Evolutionary conservation across 306 rosid species (phyloP).

Genomic region (Quercus aquifolioides): DNA sequence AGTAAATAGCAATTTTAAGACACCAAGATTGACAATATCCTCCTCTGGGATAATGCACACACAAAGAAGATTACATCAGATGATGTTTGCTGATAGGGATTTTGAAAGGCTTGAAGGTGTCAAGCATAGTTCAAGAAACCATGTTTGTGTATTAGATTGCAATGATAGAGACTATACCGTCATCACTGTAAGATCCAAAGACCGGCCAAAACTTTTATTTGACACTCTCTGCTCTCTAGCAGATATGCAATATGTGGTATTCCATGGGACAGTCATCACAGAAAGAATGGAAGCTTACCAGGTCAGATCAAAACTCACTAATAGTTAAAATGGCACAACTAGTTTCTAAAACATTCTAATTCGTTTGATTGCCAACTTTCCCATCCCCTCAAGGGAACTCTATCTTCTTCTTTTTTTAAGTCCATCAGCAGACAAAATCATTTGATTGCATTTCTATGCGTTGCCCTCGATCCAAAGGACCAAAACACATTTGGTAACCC

Average conservation of each 20-base stretch:
- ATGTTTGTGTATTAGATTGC: conserved; percentile 69
- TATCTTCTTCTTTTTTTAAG: no score
- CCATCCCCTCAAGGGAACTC: no score
- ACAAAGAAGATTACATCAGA: conserved; percentile 89
- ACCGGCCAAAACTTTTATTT: conserved; percentile 81
- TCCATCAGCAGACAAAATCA: no score
- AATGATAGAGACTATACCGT: conserved; percentile 76
- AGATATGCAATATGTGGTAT: conserved; percentile 96
- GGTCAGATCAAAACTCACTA: conserved; percentile 34
- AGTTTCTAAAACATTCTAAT: not conserved
- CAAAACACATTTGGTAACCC: no score
- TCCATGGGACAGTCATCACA: conserved; percentile 79
- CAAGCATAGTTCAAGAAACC: conserved; percentile 48
- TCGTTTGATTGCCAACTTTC: not conserved
- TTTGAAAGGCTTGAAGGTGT: conserved; percentile 61
- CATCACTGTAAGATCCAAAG: conserved; percentile 71
- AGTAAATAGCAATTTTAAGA: conserved; percentile 65
- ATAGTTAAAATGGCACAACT: not conserved
- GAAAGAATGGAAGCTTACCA: conserved; percentile 68
- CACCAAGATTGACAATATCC: conserved; percentile 66
- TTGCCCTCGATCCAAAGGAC: no score
- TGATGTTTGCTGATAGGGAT: conserved; percentile 93
- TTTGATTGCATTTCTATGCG: no score
- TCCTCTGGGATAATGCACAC: conserved; percentile 66
- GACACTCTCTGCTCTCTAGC: conserved; percentile 91